A percentile compares a stretch with the other conserved stretches of the same genome.
phyloP scores from a whole-genome alignment of 176 grass and related monocot genomes.

The Triticum dicoccoides region DNA sequence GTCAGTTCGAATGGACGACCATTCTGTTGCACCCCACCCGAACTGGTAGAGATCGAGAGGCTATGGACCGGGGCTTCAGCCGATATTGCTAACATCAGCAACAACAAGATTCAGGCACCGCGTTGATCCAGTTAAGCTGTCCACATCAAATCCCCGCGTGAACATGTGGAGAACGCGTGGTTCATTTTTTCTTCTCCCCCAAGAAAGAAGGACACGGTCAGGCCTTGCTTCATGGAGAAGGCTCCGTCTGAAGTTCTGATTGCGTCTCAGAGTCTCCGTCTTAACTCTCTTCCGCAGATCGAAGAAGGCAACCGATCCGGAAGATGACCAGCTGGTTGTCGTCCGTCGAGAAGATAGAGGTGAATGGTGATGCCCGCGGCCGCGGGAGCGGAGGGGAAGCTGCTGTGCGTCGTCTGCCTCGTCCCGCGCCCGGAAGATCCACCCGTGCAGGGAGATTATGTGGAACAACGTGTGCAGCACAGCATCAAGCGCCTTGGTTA shows the following conservation, averaged over 20 bases:
- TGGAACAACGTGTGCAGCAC: not conserved
- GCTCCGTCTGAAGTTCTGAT: too few relatives aligned
- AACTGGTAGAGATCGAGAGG: too few relatives aligned
- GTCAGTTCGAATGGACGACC: not conserved
- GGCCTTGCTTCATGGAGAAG: too few relatives aligned
- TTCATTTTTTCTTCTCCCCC: not conserved
- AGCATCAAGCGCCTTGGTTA: not conserved
- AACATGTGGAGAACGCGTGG: not conserved
- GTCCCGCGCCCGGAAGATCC: not conserved
- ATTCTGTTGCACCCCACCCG: too few relatives aligned
- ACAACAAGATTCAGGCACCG: not conserved
- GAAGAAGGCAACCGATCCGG: too few relatives aligned
- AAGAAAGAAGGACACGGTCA: not conserved
- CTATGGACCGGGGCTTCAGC: too few relatives aligned
- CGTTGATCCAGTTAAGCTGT: not conserved
- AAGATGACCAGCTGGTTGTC: too few relatives aligned
- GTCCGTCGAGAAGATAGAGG: too few relatives aligned
- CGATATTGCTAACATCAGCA: too few relatives aligned
- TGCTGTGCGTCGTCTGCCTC: not conserved
- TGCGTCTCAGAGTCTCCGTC: too few relatives aligned
- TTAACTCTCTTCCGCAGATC: too few relatives aligned
- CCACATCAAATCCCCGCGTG: not conserved
- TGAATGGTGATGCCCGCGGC: too few relatives aligned
- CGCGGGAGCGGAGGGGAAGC: not conserved
- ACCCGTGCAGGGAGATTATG: not conserved